phyloP scores from a whole-genome alignment of 1,139 yeast genomes.

The Saccharomyces hybrid region DNA sequence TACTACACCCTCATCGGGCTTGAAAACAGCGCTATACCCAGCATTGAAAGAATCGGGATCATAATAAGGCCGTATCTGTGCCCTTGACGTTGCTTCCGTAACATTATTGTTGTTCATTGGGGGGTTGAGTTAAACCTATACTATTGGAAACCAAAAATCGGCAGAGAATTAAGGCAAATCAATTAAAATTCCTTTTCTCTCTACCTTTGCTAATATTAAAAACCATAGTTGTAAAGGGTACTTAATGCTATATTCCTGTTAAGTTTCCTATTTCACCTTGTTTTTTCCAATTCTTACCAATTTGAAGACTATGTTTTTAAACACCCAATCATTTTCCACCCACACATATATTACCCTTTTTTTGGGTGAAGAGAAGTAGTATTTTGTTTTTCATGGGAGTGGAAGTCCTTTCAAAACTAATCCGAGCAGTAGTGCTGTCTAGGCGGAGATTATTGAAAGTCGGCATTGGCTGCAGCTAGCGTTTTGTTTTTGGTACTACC shows the following conservation, averaged over 20 bases:
- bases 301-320: neutral
- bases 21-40: constrained; percentile 53
- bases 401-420: no score
- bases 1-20: constrained; percentile 52
- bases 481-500: neutral
- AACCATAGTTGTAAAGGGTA: neutral
- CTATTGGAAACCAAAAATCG: neutral
- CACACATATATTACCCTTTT: neutral
- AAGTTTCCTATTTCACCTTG: neutral
- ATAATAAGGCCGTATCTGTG: constrained; percentile 51
- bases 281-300: neutral
- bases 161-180: neutral
- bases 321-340: neutral
- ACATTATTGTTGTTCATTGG: neutral
- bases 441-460: neutral
- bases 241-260: neutral
- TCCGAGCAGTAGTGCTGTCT: neutral
- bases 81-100: neutral
- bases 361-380: neutral
- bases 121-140: neutral
- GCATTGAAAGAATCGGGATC: constrained; percentile 63
- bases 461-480: neutral
- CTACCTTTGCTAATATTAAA: neutral
- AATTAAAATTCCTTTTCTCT: neutral
- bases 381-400: no score